Base-by-base conservation (phyloP, 345 rosid species). In the Eucalyptus cloeziana region DNA sequence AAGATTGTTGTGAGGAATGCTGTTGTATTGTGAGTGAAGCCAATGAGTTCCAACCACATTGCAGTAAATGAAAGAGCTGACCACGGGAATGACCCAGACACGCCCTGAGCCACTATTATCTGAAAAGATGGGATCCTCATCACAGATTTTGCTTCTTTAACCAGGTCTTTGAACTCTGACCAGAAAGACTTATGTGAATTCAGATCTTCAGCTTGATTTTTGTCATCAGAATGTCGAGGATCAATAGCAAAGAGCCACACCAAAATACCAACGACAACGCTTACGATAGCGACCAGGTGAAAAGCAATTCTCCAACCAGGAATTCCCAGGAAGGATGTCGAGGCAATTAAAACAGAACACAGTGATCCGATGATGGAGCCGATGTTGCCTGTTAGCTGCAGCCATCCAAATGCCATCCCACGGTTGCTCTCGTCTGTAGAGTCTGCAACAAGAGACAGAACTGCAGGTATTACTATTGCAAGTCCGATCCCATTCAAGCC, bases 1-100 rank as follows among this genome's bases (percentile, higher is more conserved):
- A 96, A 95, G 52, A 95, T 58, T 86, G 94, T 94, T 49, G 93
- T 87, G 54, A 97, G 92, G 91, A 95, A 88, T 2, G 98, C 99
- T 30, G 98, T 96, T 89, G 87, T 90, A 71, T 90, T 86, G 49
- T 96, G 99, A 69, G 98, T 96, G 91, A 96, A 96, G 49, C 98
- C 99, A 10, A 93, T 91, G 40, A 96, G 97, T 91, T 97, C 99
- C 88, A 97, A 92, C 99, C 99, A 97, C 99, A 97, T 95, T 2
- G 98, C 93, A 16, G 98, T 92, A 90, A 96, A 96, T 56, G 99
- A 93, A 91, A 97, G 69, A 86, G 99, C 99, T 79, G 97, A 96
- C 96, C 99, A 94, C 10, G 99, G 98, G 90, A 96, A 95, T 24
- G 98, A 94, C 33, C 98, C 99, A 0, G 97, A 93, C 49, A 96